Percentiles rank a stretch among this genome's conserved stretches.
Conservation (phyloP, 129 eudicot genomes). For the Solidago caesia region DNA sequence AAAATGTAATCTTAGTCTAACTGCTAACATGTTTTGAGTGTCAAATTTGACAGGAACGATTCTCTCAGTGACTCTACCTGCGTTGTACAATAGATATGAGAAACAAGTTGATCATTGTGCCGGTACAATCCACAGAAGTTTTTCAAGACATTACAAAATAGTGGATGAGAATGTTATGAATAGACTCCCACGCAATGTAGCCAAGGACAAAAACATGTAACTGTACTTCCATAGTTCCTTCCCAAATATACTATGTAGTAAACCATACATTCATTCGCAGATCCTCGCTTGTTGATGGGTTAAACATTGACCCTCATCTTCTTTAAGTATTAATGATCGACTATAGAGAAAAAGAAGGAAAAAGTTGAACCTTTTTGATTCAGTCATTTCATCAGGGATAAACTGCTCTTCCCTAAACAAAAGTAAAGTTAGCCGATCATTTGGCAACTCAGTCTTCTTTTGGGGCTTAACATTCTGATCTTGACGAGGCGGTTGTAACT, state of each 20-base stretch:
- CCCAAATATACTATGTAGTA: background rate
- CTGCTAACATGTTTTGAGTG: conserved; percentile 16
- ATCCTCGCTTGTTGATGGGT: conserved; percentile 5
- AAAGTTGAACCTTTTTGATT: background rate
- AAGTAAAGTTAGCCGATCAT: background rate
- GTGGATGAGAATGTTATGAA: conserved; percentile 73
- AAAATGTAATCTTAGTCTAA: background rate
- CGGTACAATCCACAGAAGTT: conserved; percentile 57
- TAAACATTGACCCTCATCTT: background rate
- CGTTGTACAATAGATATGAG: conserved; percentile 75
- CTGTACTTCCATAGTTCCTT: background rate
- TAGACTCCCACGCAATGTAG: conserved; percentile 50
- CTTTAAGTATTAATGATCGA: background rate
- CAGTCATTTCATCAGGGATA: background rate
- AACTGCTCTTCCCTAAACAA: background rate
- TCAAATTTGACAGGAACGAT: conserved; percentile 58
- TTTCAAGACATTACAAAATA: conserved; percentile 72
- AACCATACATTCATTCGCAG: background rate
- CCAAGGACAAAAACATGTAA: conserved; percentile 59
- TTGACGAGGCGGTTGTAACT: background rate
- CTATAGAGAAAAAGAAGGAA: background rate
- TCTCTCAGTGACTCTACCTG: conserved; percentile 73
- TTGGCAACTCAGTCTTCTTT: background rate
- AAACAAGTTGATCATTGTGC: conserved; percentile 58
- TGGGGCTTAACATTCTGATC: background rate